A percentile compares a stretch with the other conserved stretches of the same genome.
Conservation (phyloP, 225 moss, liverwort and hornwort species). For the Asterella californica region DNA sequence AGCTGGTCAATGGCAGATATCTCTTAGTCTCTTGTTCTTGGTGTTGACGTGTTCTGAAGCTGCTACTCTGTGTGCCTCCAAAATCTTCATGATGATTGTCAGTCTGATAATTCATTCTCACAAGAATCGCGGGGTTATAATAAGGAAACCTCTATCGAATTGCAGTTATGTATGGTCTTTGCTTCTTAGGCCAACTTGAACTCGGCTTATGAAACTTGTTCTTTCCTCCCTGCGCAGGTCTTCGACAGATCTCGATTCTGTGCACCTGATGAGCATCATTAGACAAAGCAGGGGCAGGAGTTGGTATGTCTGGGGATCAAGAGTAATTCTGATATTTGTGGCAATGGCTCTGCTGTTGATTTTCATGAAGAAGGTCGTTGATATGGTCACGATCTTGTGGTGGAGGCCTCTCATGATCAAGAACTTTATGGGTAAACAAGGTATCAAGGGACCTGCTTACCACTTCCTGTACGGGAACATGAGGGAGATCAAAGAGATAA, state of each 20-base stretch:
- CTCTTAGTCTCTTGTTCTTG: too few species aligned
- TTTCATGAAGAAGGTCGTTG: constrained; percentile 1
- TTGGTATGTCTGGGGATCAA: not conserved
- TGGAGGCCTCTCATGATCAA: constrained; percentile 18
- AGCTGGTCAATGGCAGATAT: too few species aligned
- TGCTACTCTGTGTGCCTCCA: not conserved
- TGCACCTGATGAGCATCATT: not conserved
- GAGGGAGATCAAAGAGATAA: constrained; percentile 20
- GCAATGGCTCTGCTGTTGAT: not conserved
- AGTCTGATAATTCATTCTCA: not conserved
- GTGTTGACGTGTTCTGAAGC: not conserved
- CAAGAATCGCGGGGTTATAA: not conserved
- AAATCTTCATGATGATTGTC: not conserved
- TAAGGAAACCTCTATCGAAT: not conserved
- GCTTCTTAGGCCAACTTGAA: not conserved
- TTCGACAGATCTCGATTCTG: not conserved
- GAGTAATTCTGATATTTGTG: not conserved
- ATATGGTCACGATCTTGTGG: constrained; percentile 14
- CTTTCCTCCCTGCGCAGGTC: not conserved
- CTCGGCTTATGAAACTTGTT: not conserved
- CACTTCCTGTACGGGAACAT: constrained; percentile 32
- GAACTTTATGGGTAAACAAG: constrained; percentile 26
- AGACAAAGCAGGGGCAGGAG: not conserved
- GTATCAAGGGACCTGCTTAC: constrained; percentile 29
- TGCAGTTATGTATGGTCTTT: not conserved